Conservation (phyloP, 805 yeast genomes). For the Teunomyces kruisii region DNA sequence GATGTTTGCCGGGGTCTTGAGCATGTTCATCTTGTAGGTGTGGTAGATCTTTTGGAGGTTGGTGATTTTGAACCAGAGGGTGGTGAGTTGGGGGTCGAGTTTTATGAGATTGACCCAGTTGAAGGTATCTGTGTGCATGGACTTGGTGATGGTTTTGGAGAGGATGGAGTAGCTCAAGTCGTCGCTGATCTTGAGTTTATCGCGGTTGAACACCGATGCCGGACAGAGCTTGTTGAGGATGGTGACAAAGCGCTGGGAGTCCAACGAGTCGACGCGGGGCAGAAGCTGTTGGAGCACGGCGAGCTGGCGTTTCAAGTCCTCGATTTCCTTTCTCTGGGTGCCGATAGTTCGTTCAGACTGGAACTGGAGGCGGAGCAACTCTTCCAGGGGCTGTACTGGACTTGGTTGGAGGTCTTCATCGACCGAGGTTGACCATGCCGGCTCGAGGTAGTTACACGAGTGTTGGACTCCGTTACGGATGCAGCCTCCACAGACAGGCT, state of each 20-base stretch:
- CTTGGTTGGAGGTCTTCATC: background rate
- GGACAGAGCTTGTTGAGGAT: conserved; percentile 24
- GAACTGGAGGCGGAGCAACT: conserved; percentile 15
- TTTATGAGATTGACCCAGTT: conserved; percentile 41
- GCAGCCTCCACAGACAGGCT: conserved; percentile 44
- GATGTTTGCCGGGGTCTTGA: conserved; percentile 8
- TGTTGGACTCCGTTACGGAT: conserved; percentile 40
- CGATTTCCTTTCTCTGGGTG: conserved; percentile 31
- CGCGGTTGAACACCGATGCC: conserved; percentile 6
- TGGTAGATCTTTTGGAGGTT: conserved; percentile 41
- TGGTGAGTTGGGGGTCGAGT: conserved; percentile 40
- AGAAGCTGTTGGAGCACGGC: conserved; percentile 15
- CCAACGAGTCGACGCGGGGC: background rate
- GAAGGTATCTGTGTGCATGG: conserved; percentile 23
- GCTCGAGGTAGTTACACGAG: conserved; percentile 40
- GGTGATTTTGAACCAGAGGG: conserved; percentile 41
- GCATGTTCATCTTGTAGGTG: conserved; percentile 29
- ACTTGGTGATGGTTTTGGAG: conserved; percentile 1
- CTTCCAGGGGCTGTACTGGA: conserved; percentile 10
- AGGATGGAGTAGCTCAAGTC: conserved; percentile 15
- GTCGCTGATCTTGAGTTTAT: conserved; percentile 14
- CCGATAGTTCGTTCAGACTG: conserved; percentile 21
- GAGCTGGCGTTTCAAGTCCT: conserved; percentile 29
- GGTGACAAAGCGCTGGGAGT: conserved; percentile 9
- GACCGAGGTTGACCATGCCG: conserved; percentile 30